Evolutionary conservation across 2,329 filamentous ascomycete genomes (phyloP).

Genomic region (Fusarium zealandicum): DNA sequence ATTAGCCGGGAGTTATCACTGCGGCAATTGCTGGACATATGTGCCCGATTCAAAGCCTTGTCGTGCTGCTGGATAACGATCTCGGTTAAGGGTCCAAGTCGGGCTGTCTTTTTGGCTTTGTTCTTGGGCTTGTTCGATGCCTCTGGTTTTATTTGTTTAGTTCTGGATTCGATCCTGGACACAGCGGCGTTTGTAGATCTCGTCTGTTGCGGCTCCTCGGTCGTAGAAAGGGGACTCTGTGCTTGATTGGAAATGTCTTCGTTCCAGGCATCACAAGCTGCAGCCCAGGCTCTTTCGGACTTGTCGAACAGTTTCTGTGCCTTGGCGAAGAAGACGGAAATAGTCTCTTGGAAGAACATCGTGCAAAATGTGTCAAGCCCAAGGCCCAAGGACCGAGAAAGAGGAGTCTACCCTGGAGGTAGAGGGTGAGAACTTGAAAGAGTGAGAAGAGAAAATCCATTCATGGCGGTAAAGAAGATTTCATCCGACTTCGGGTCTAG

Average conservation of each 20-base stretch:
- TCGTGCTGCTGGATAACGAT: background rate
- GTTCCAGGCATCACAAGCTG: constrained; percentile 12
- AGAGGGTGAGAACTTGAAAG: too few relatives aligned
- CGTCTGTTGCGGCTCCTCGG: too few relatives aligned
- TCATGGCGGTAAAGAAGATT: too few relatives aligned
- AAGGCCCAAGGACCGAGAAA: too few relatives aligned
- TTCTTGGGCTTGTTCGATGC: background rate
- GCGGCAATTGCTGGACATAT: background rate
- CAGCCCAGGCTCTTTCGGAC: background rate
- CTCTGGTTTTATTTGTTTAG: too few relatives aligned
- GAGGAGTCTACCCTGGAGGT: too few relatives aligned
- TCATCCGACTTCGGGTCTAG: too few relatives aligned
- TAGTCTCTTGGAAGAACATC: background rate
- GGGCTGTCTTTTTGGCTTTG: background rate
- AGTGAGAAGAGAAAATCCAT: too few relatives aligned
- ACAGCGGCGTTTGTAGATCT: too few relatives aligned
- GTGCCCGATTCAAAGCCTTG: constrained; percentile 4
- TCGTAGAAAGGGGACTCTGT: too few relatives aligned
- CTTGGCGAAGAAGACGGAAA: background rate
- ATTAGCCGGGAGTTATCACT: constrained; percentile 2
- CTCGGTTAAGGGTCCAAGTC: background rate
- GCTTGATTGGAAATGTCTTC: background rate
- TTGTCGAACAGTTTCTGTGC: background rate
- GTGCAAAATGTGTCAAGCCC: too few relatives aligned
- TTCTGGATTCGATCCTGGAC: too few relatives aligned